Base-by-base conservation (phyloP, 176 grass and related monocot genomes). In the Hsuehochloa calcarea region DNA sequence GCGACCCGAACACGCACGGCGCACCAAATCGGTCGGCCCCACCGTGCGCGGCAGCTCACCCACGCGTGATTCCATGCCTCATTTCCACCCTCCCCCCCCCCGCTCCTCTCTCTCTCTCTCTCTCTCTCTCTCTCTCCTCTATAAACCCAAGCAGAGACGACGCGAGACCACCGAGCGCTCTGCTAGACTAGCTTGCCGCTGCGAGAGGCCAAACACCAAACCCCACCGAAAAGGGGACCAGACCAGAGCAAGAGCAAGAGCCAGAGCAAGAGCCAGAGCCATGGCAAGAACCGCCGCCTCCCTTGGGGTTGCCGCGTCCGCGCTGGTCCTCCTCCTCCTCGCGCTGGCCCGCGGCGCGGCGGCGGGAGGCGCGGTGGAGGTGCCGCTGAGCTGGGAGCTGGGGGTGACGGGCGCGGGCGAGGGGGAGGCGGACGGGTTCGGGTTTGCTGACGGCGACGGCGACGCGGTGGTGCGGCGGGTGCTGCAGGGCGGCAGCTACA, bases 401-500 rank as follows among this genome's bases (percentile, higher is more conserved):
- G 85, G 84, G 22, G 22, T 71, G 12, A 41, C 80, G 12, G 85
- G 65, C 13, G 79, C 69, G 29, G 74, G 70, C 25, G 50, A 7
- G n/a, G 54, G 31, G 27, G 60, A 19, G 34, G 80, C 61, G 79
- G 89, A 88, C 23, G 88, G 50, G 72, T 82, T 46, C 73, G 88
- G 84, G 2, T 45, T 82, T 11, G 44, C 10, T 77, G 4, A 1
- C 75, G 81, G 2, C 52, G 81, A 0, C 58, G 40, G 1, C 44
- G 88, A 20, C 34, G 27, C 70, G 51, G 78, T 72, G 45, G 79
- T 65, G 46, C 65, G 88, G 1, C 44, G 83, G 15, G 79, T 77
- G 88, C 88, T 86, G 72, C 84, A 86, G 84, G 4, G 3, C 15
- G 1, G 1, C 4, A 56, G 77, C 4, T 92, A 94, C 90, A 87